Percentiles rank a stretch among this genome's conserved stretches.
These are phyloP conservation scores for Mortierella alpina DNA, from an alignment of 192 early-diverging fungal genomes.

Conservation along the genomic window DNA sequence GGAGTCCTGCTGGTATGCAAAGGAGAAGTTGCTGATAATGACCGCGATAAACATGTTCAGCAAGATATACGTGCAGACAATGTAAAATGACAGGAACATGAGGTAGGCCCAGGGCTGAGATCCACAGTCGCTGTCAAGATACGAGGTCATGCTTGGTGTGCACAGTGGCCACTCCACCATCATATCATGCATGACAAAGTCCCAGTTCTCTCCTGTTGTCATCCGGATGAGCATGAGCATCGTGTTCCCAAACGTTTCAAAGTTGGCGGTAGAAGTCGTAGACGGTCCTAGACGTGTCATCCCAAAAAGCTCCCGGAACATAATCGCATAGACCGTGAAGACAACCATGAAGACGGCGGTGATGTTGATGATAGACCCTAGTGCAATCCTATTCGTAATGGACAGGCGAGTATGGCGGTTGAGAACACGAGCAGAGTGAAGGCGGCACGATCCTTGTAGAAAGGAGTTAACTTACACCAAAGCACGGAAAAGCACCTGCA, in stretches of 20 bases:
- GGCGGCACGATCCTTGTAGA: constrained; percentile 56
- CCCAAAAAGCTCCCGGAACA: constrained; percentile 72
- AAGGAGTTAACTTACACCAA: constrained; percentile 42
- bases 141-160: constrained; percentile 49
- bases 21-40: constrained; percentile 70
- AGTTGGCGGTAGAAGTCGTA: constrained; percentile 61
- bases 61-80: constrained; percentile 73
- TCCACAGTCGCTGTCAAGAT: constrained; percentile 65
- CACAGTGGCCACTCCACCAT: constrained; percentile 62
- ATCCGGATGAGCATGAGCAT: constrained; percentile 64
- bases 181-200: constrained; percentile 71
- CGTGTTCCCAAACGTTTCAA: constrained; percentile 59
- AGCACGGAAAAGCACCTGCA: constrained; percentile 44
- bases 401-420: background rate
- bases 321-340: constrained; percentile 63
- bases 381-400: constrained; percentile 34
- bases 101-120: constrained; percentile 63
- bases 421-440: background rate
- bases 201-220: constrained; percentile 71
- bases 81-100: constrained; percentile 68
- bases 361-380: constrained; percentile 62
- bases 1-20: constrained; percentile 67
- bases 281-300: constrained; percentile 63
- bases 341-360: constrained; percentile 69
- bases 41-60: constrained; percentile 70